Percentiles rank a stretch among this genome's conserved stretches.
phyloP scores from a whole-genome alignment of 1,284 basidiomycete genomes.

The Pterulicium gracile region DNA sequence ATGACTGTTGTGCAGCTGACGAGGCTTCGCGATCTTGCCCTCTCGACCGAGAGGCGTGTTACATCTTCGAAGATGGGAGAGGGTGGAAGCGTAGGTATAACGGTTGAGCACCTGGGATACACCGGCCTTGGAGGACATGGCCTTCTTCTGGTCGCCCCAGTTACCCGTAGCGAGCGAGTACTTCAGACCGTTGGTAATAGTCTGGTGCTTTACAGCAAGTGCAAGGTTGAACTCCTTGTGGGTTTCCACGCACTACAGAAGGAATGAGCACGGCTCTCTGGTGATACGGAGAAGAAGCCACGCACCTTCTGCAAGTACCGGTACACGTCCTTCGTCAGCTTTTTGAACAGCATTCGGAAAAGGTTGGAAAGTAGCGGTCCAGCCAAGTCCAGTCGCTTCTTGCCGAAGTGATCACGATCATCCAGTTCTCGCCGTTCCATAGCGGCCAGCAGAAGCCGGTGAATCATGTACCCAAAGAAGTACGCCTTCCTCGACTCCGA shows the following conservation, averaged over 20 bases:
- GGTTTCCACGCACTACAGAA: slow-evolving; percentile 87
- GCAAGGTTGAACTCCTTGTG: slow-evolving; percentile 93
- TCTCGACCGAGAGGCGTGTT: slow-evolving; percentile 98
- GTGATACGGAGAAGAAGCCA: slow-evolving; percentile 3
- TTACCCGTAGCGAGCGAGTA: slow-evolving; percentile 99
- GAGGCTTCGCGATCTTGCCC: slow-evolving; percentile 98
- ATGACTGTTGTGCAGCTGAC: slow-evolving; percentile 98
- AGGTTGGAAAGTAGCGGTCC: slow-evolving; percentile 92
- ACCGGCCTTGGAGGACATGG: slow-evolving; percentile 95
- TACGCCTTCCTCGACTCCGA: slow-evolving; percentile 98
- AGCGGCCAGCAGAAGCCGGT: slow-evolving; percentile 88
- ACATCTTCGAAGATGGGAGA: slow-evolving; percentile 95
- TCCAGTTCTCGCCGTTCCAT: slow-evolving; percentile 93
- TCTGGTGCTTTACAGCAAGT: slow-evolving; percentile 89
- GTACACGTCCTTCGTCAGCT: slow-evolving; percentile 95
- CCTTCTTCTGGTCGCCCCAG: slow-evolving; percentile 99
- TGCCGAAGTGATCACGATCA: slow-evolving; percentile 99
- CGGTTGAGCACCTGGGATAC: slow-evolving; percentile 98
- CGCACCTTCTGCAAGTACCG: slow-evolving; percentile 91
- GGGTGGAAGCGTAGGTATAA: slow-evolving; percentile 96
- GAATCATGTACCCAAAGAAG: slow-evolving; percentile 99
- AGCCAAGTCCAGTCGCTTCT: slow-evolving; percentile 94
- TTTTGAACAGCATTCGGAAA: slow-evolving; percentile 97
- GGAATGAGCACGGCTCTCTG: not conserved
- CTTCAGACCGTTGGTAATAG: slow-evolving; percentile 96